Evolutionary conservation across 2,329 filamentous ascomycete species (phyloP), one percentile per base, ranked within the genome.

Genomic region (Geosmithia putterillii): DNA sequence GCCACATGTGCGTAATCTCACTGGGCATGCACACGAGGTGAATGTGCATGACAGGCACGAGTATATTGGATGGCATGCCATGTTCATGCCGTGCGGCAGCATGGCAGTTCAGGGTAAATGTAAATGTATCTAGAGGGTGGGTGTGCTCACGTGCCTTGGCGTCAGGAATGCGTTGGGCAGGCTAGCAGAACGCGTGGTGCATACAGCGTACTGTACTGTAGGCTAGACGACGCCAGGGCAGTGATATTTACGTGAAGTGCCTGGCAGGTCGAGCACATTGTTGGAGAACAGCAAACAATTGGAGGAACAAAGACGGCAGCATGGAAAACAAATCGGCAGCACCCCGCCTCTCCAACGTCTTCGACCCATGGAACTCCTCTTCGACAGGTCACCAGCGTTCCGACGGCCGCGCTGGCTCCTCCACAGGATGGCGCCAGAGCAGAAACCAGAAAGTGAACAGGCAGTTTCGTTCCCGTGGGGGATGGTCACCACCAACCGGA

Each of bases 371-470:
- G 79, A 87, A 87, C 62, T 81, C 79, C 14, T 76, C 79, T 12
- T 79, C 81, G 6, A 81, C 82, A 1, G 86, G 86, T 39, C 86
- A 95, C 58, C 88, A 94, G 61, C 73, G 79, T 36, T 77, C 84
- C 37, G 83, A 90, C 46, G 80, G 77, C 46, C 63, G 67, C 3
- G 70, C 82, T 2, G 74, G 76, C 2, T 73, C 74, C 21, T 49
- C 75, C 2, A 73, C 74, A 20, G 50, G 76, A 55, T 94, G 87
- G 86, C 79, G 85, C 20, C 70, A 79, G 42, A 82, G 78, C 14
- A 76, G 86, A 37, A 74, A 70, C 38, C 61, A 69, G 43, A 92
- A 90, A 62, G 69, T 94, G 35, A 69, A 72, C 40, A 69, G 70
- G 53, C 87, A 94, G 58, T 86, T 86, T 58, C 63, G 66, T 19